Evolutionary conservation across 2,329 filamentous ascomycete species (phyloP), one percentile per base, ranked within the genome.

Genomic region (Venturiaceae sp.): DNA sequence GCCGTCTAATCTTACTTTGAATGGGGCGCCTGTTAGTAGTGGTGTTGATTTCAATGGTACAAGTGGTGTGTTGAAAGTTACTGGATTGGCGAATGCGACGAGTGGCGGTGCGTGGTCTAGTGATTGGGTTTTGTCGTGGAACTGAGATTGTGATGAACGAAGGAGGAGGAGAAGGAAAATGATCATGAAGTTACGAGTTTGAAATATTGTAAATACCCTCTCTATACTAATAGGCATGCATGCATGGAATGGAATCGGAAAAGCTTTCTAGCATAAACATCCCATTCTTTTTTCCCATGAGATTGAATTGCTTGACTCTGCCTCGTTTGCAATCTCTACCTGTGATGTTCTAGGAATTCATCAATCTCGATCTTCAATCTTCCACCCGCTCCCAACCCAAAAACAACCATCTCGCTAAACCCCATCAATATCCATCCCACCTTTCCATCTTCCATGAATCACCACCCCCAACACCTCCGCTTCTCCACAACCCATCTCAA

Each of bases 81-180:
- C 71, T 5, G 77, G 76, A 1, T 66, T 88, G 63, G 68, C 77
- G 46, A 68, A 71, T 13, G 55, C 75, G 57, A 84, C 83, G 0
- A 63, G 64, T 0, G 65, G 68, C 2, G 84, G 83, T 3, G 83
- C 83, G n/a, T 88, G 83, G 81, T 71, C 66, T 47, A 64, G 66
- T 9, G 73, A 77, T 63, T 87, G 83, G 84, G 75, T 74, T 4
- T 66, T 86, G 65, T 77, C 71, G 50, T 86, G 83, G 83, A 46
- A 30, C 36, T 57, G 37, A 57, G 5, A 16, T n/a, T n/a, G n/a
- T 1, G 26, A 32, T 30, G 1, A 50, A 19, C 13, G 11, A 23
- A 6, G 37, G 13, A 28, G 6, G 23, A 13, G 26, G 8, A 26
- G 5, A 5, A 50, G 23, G 41, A 28, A 14, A 46, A 19, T 5